Base-by-base conservation (phyloP, 2,329 filamentous ascomycete genomes). In the Dactylellina drechsleri region DNA sequence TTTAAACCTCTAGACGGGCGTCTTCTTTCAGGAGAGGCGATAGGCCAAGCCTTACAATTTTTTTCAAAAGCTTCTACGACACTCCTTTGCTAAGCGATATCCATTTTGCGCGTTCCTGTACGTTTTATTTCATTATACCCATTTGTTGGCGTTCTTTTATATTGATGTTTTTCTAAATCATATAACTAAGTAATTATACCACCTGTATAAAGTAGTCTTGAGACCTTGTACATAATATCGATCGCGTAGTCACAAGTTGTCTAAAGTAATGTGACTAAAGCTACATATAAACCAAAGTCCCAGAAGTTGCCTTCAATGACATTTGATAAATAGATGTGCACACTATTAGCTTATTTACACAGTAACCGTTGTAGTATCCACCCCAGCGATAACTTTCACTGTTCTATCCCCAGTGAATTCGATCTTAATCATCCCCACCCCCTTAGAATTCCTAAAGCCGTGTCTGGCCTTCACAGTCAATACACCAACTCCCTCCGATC, bases 331-430 rank as follows among this genome's bases (percentile, higher is more conserved):
- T 10, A 36, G 2, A 36, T 36, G 1, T 36, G 10, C 10, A 36
- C 31, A 36, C 6, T 36, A 10, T 3, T 1, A 36, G 31, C 31
- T 10, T 47, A 40, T 28, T 36, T 67, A 76, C 28, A 76, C 59
- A 58, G 31, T 66, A 18, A 76, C 26, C 47, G 16, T 66, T 1
- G 74, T 77, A 26, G 57, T 58, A 47, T 78, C 77, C 28, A 28
- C 47, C 16, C 77, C 77, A 8, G 76, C 77, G 1, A 67, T 77
- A 36, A 79, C 59, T 52, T 74, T 78, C n/a, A 79, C 73, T 15
- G 66, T 78, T 60, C 45, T 77, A 62, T 79, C 78, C 10, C 72
- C 76, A 0, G 64, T 78, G 72, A 78, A 79, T 70, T 71, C 64
- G 13, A 76, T 71, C 43, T 65, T 62, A 15, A 77, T 28, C 49